Evolutionary conservation across 2,329 filamentous ascomycete species (phyloP).

Genomic region (Fusarium concolor): DNA sequence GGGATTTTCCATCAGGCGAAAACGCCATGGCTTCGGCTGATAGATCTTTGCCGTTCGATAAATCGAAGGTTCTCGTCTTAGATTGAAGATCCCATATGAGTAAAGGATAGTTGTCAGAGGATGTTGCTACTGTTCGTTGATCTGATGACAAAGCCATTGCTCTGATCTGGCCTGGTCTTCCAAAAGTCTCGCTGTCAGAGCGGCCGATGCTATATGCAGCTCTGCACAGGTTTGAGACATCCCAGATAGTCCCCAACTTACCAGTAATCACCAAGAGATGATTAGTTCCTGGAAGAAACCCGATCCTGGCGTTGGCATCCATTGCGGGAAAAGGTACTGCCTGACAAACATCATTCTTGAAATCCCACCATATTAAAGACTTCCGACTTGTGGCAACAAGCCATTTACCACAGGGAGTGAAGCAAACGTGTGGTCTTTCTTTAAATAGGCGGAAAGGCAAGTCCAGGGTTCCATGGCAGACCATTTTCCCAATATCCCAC

Average conservation of each 20-base stretch:
- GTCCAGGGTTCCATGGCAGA: too few relatives aligned
- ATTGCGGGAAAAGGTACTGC: too few relatives aligned
- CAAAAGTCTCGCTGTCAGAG: too few relatives aligned
- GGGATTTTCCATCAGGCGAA: neutral
- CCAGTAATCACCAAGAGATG: neutral
- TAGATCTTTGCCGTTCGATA: neutral
- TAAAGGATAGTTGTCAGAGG: neutral
- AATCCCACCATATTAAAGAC: neutral
- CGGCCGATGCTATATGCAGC: fast-evolving
- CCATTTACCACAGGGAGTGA: neutral
- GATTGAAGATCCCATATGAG: neutral
- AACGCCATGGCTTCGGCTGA: neutral
- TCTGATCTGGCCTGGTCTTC: neutral
- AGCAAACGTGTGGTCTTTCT: neutral
- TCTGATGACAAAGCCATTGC: neutral
- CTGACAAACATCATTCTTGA: neutral
- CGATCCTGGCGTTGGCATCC: too few relatives aligned
- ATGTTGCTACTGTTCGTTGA: neutral
- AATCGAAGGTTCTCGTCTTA: neutral
- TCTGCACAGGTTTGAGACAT: neutral
- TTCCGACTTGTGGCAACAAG: neutral
- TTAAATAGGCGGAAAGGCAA: too few relatives aligned
- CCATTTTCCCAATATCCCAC: too few relatives aligned
- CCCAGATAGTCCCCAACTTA: neutral
- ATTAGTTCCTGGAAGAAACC: neutral